Evolutionary conservation across 441 rosid genomes (phyloP).

Genomic region (Jatropha podagrica): DNA sequence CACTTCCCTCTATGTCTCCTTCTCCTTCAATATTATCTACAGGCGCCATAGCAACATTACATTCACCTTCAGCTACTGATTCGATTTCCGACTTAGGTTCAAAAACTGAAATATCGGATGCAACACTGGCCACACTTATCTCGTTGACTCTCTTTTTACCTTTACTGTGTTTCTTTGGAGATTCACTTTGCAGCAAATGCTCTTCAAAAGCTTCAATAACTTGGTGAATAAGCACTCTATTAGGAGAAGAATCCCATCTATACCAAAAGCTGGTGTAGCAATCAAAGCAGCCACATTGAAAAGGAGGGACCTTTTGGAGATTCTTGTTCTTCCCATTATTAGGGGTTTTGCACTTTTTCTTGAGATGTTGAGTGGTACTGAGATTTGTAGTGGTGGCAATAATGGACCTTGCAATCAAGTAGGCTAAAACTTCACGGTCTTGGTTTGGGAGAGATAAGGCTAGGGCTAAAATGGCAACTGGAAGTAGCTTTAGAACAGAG

Average conservation of each 20-base stretch:
- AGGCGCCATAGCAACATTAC: neutral
- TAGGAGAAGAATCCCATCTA: conserved; percentile 74
- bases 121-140: neutral
- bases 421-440: conserved; percentile 70
- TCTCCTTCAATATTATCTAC: neutral
- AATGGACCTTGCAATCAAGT: conserved; percentile 58
- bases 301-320: conserved; percentile 39
- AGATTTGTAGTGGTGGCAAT: conserved; percentile 20
- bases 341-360: conserved; percentile 24
- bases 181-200: conserved; percentile 37
- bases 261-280: conserved; percentile 73
- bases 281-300: conserved; percentile 68
- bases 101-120: neutral
- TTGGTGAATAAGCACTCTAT: conserved; percentile 60
- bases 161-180: conserved; percentile 20
- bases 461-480: conserved; percentile 53
- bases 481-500: conserved; percentile 54
- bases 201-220: conserved; percentile 73
- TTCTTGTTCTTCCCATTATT: neutral
- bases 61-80: conserved; percentile 2
- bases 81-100: too few relatives aligned
- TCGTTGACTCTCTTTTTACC: conserved; percentile 20
- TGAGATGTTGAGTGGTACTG: conserved; percentile 1
- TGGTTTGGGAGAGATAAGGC: conserved; percentile 50
- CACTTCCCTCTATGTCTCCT: conserved; percentile 25